Percentiles rank a stretch among this genome's conserved stretches.
phyloP scores from a whole-genome alignment of 1,284 basidiomycete species.

The Gastroboletus turbinatus region DNA sequence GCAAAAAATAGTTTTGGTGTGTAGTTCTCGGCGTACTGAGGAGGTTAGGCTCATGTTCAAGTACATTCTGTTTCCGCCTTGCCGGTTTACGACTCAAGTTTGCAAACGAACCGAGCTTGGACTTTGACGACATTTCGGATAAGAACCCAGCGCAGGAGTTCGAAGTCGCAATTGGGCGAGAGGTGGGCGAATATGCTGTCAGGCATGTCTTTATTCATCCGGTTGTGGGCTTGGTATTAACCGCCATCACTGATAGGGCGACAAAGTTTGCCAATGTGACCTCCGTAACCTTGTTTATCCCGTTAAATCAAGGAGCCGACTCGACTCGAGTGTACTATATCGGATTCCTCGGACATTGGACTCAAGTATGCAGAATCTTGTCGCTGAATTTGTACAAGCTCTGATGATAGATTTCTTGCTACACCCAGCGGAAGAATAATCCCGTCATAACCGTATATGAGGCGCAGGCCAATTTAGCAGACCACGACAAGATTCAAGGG shows the following conservation, averaged over 20 bases:
- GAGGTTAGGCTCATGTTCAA: not conserved
- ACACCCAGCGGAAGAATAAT: slow-evolving; percentile 56
- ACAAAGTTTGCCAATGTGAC: slow-evolving; percentile 77
- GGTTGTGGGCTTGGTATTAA: not conserved
- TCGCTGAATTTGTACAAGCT: not conserved
- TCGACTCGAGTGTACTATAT: slow-evolving; percentile 70
- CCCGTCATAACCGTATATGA: slow-evolving; percentile 80
- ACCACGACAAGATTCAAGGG: slow-evolving; percentile 78
- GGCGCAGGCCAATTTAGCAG: slow-evolving; percentile 73
- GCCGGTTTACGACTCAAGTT: slow-evolving; percentile 45
- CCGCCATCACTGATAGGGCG: slow-evolving; percentile 44
- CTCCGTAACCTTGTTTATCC: slow-evolving; percentile 73
- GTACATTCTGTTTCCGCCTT: not conserved
- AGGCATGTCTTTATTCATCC: slow-evolving; percentile 45
- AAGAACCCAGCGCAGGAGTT: slow-evolving; percentile 68
- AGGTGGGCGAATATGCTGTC: slow-evolving; percentile 73
- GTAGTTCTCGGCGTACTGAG: slow-evolving; percentile 24
- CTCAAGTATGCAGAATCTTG: slow-evolving; percentile 51
- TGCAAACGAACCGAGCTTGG: slow-evolving; percentile 66
- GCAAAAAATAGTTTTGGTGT: slow-evolving; percentile 60
- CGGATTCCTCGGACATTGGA: slow-evolving; percentile 79
- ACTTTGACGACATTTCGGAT: slow-evolving; percentile 70
- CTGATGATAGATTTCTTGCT: slow-evolving; percentile 7
- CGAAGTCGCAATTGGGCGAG: slow-evolving; percentile 60
- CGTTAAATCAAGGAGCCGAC: slow-evolving; percentile 71